These are phyloP conservation scores for Dictyophora rubrovolvata DNA, from an alignment of 768 basidiomycete species.

Conservation along the genomic window DNA sequence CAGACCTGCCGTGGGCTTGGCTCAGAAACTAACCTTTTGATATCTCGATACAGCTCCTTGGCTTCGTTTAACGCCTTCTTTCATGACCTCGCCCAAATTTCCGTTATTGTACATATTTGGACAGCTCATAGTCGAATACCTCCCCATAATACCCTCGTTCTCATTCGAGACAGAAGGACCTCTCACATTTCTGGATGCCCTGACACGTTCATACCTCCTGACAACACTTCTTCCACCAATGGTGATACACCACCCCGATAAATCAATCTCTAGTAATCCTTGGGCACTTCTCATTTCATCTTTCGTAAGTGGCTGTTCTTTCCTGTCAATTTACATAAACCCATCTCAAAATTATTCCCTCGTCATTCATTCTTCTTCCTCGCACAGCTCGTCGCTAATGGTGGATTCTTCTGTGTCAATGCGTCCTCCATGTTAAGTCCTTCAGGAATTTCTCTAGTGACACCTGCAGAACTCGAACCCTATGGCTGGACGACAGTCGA, in stretches of 20 bases:
- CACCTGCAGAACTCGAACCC: conserved; percentile 69
- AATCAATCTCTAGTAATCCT: conserved; percentile 51
- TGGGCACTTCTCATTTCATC: conserved; percentile 70
- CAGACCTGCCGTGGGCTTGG: background rate
- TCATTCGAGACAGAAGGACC: conserved; percentile 56
- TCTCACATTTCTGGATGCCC: conserved; percentile 63
- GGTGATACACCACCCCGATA: conserved; percentile 42
- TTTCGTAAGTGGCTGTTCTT: conserved; percentile 36
- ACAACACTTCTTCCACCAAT: conserved; percentile 68
- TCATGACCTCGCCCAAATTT: conserved; percentile 63
- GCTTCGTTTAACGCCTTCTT: conserved; percentile 61
- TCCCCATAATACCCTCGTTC: conserved; percentile 47
- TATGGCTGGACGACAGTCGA: conserved; percentile 84
- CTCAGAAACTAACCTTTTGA: background rate
- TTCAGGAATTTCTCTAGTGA: conserved; percentile 53
- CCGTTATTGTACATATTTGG: conserved; percentile 49
- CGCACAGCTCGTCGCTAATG: conserved; percentile 57
- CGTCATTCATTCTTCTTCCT: background rate
- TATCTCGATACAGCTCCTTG: conserved; percentile 38
- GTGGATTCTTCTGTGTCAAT: conserved; percentile 72
- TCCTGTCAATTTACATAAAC: background rate
- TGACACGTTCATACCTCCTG: conserved; percentile 68
- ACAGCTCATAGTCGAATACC: conserved; percentile 50
- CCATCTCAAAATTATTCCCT: background rate
- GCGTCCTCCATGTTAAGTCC: conserved; percentile 69